Conservation (phyloP, 1,284 basidiomycete species). For the Termitomyces sp. region DNA sequence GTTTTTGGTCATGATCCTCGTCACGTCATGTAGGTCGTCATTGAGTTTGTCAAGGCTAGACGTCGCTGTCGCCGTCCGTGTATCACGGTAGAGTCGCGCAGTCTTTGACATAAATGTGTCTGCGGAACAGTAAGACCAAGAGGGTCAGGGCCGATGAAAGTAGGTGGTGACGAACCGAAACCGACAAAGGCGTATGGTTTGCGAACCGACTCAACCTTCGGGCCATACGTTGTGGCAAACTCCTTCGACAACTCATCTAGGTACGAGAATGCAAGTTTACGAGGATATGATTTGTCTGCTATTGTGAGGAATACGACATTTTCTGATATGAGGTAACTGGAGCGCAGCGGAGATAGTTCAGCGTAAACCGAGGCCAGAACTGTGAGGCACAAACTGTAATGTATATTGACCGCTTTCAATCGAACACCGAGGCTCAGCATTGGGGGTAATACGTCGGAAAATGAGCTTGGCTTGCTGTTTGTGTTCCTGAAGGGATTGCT, state of each 20-base stretch:
- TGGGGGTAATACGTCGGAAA: slow-evolving; percentile 88
- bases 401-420: slow-evolving; percentile 96
- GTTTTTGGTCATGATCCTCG: slow-evolving; percentile 99
- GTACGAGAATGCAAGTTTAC: slow-evolving; percentile 97
- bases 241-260: slow-evolving; percentile 97
- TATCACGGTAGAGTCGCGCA: slow-evolving; percentile 91
- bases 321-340: slow-evolving; percentile 89
- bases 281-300: slow-evolving; percentile 94
- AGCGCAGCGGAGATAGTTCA: slow-evolving; percentile 12
- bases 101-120: slow-evolving; percentile 99
- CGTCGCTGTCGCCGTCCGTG: slow-evolving; percentile 76
- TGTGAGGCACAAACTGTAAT: slow-evolving; percentile 66
- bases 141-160: neutral
- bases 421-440: slow-evolving; percentile 92
- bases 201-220: slow-evolving; percentile 79
- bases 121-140: slow-evolving; percentile 25
- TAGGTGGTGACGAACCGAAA: slow-evolving; percentile 62
- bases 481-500: slow-evolving; percentile 91
- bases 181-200: slow-evolving; percentile 96
- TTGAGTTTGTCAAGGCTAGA: slow-evolving; percentile 86
- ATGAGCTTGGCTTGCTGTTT: slow-evolving; percentile 98
- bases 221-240: slow-evolving; percentile 87
- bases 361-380: slow-evolving; percentile 7
- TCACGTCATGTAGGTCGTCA: slow-evolving; percentile 96
- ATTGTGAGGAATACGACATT: slow-evolving; percentile 96